A percentile compares a stretch with the other conserved stretches of the same genome.
phyloP scores from a whole-genome alignment of 768 basidiomycete species.

The Phylloporus rhodoxanthus region DNA sequence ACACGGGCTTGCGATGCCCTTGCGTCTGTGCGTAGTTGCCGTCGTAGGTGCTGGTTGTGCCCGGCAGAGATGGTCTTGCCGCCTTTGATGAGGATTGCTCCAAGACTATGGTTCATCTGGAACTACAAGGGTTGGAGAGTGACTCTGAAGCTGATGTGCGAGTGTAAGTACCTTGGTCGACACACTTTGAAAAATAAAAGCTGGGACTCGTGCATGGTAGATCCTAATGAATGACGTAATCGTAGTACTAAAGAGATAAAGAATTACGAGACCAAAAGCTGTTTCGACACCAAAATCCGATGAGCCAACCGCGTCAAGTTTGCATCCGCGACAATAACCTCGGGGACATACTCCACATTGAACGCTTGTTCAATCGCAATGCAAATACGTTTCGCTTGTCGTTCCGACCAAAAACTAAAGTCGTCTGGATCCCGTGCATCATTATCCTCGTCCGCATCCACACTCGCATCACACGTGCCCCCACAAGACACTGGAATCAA shows the following conservation, averaged over 20 bases:
- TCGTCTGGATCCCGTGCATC: conserved; percentile 76
- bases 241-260: neutral
- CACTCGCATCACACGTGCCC: conserved; percentile 21
- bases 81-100: neutral
- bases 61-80: neutral
- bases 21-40: neutral
- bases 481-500: conserved; percentile 71
- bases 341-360: conserved; percentile 80
- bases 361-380: conserved; percentile 74
- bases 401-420: conserved; percentile 89
- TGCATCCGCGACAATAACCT: conserved; percentile 91
- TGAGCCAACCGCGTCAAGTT: conserved; percentile 82
- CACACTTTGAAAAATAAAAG: neutral
- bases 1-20: neutral
- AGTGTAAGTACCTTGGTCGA: neutral
- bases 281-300: conserved; percentile 74
- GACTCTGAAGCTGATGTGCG: neutral
- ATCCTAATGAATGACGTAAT: too few relatives aligned
- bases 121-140: neutral
- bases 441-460: conserved; percentile 6
- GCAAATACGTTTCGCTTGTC: conserved; percentile 87
- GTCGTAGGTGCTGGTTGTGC: neutral
- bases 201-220: too few relatives aligned
- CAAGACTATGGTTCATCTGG: neutral
- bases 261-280: conserved; percentile 38